Conservation (phyloP, 768 basidiomycete genomes). For the Wakefieldia striispora region DNA sequence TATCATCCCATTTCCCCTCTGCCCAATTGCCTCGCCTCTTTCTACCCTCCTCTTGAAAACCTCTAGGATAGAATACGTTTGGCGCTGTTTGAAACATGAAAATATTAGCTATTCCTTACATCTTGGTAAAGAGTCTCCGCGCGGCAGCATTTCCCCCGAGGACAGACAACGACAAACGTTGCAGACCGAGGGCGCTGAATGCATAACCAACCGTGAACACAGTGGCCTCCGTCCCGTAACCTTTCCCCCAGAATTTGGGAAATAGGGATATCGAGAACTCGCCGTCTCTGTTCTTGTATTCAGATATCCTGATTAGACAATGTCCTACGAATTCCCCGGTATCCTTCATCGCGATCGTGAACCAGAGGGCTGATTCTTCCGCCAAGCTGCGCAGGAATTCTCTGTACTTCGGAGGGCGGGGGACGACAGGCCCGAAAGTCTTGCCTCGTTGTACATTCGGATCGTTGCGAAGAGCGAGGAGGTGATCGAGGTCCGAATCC, state of each 20-base stretch:
- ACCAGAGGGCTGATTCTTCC: conserved; percentile 17
- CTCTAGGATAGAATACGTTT: conserved; percentile 15
- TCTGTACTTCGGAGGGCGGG: conserved; percentile 14
- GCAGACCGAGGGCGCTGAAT: conserved; percentile 34
- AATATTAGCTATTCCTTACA: conserved; percentile 27
- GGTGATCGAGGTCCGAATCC: conserved; percentile 16
- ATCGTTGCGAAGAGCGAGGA: conserved; percentile 27
- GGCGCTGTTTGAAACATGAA: not conserved
- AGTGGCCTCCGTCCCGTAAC: conserved; percentile 35
- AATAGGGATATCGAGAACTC: conserved; percentile 23
- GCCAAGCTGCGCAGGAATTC: conserved; percentile 8
- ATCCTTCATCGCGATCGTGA: conserved; percentile 17
- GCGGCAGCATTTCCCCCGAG: conserved; percentile 35
- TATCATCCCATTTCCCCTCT: conserved; percentile 31
- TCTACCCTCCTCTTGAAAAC: conserved; percentile 32
- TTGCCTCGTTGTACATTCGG: conserved; percentile 18
- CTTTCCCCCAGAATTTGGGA: conserved; percentile 30
- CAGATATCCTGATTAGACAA: conserved; percentile 14
- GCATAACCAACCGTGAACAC: conserved; percentile 35
- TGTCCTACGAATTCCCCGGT: conserved; percentile 21
- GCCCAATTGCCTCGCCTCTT: conserved; percentile 13
- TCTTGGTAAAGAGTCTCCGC: conserved; percentile 31
- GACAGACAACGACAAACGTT: conserved; percentile 36
- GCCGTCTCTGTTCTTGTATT: conserved; percentile 26
- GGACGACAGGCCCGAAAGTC: conserved; percentile 20